A percentile compares a stretch with the other conserved stretches of the same genome.
These are phyloP conservation scores for Acanthamoeba sp. DNA, from an alignment of 208 protist genomes.

Conservation along the genomic window DNA sequence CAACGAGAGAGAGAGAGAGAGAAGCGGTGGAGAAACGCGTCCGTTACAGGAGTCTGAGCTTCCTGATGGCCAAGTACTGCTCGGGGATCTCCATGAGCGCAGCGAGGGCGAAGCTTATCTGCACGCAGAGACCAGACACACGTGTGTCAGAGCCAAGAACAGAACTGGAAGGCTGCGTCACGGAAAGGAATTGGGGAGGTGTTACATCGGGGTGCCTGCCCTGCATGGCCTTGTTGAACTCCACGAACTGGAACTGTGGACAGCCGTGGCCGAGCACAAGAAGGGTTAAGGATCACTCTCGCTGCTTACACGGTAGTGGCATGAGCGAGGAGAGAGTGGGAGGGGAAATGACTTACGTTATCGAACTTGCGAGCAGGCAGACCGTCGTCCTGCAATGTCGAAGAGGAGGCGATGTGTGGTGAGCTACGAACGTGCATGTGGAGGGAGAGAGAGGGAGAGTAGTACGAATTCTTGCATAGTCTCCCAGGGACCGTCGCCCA, in stretches of 20 bases:
- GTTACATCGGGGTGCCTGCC: background rate
- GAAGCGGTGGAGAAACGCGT: too few species aligned
- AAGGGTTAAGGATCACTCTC: background rate
- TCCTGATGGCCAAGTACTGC: conserved; percentile 49
- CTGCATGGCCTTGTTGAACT: conserved; percentile 34
- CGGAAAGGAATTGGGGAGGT: too few species aligned
- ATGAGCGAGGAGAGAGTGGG: background rate
- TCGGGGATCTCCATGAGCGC: conserved; percentile 68
- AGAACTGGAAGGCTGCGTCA: background rate
- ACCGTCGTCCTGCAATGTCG: conserved; percentile 29
- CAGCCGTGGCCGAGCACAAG: background rate
- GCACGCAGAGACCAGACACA: too few species aligned
- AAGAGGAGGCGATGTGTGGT: background rate
- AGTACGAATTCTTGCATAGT: conserved; percentile 62
- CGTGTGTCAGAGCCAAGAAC: too few species aligned
- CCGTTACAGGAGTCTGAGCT: conserved; percentile 6
- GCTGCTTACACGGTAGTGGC: too few species aligned
- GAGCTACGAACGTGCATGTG: background rate
- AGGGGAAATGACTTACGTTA: background rate
- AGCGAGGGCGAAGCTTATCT: conserved; percentile 28
- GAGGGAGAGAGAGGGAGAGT: background rate
- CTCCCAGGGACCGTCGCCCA: conserved; percentile 86
- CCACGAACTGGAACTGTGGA: conserved; percentile 47
- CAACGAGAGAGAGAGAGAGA: too few species aligned
- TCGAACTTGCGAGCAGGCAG: conserved; percentile 51